Base-by-base conservation (phyloP, 805 yeast species). In the Teunomyces panamensis region DNA sequence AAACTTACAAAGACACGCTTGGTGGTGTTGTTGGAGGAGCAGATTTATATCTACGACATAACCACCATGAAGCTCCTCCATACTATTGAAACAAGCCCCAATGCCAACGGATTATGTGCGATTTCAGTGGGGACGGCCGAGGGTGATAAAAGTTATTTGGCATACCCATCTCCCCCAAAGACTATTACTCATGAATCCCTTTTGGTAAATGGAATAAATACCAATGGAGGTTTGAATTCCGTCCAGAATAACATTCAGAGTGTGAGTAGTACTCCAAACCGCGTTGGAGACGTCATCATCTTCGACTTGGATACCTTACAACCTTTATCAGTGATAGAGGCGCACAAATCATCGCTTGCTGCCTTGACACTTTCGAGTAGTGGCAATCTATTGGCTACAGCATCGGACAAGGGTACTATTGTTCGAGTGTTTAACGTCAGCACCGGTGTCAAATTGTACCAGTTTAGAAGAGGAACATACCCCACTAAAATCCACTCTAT, bases 341-440 rank as follows among this genome's bases (percentile, higher is more conserved):
- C 97, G 1, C 98, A 94, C 65, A 87, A 86, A 58, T 73, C 90
- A 0, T 83, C 87, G 1, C 62, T 92, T 37, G 86, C 90, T 2
- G 76, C 82, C 1, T 64, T 90, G 42, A 70, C 85, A 1, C 63
- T 94, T 13, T 87, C 89, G 44, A 73, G 74, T 29, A 91, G 87
- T 57, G 97, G 97, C 0, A 73, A 80, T 2, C 69, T 88, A 53
- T 73, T 92, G 39, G 97, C 97, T 0, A 88, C 97, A 0, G 89
- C 97, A 5, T 88, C 96, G 0, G 81, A 78, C 30, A 88, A 89
- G 59, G 99, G 99, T 1, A 94, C 98, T 0, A 82, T 94, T 17
- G 81, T 92, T 2, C 71, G 98, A 39, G 85, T 94, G 2, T 94
- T 91, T 59, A 72, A 84, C 30, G 83, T 88, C 0, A 73, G 75